phyloP scores from a whole-genome alignment of 2,329 filamentous ascomycete genomes.

The Trichoderma sp. region DNA sequence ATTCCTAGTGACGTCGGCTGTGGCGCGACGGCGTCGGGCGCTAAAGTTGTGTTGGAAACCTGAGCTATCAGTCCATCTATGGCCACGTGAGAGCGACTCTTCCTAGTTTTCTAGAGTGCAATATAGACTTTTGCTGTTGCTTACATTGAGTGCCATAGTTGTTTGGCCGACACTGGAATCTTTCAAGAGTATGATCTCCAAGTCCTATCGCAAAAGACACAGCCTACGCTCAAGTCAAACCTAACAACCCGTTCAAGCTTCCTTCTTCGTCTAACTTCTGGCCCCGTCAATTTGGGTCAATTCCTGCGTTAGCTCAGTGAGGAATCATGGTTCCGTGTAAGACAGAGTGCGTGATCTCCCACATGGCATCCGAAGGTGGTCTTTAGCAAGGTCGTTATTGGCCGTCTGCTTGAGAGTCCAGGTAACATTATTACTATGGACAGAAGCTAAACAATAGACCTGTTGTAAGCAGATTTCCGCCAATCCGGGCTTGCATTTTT shows the following conservation, averaged over 20 bases:
- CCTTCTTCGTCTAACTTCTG: background rate
- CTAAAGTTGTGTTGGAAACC: background rate
- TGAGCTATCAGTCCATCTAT: background rate
- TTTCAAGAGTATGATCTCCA: background rate
- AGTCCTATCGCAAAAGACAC: background rate
- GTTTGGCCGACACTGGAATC: background rate
- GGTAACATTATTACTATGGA: background rate
- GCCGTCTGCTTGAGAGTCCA: background rate
- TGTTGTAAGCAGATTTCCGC: background rate
- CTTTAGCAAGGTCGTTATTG: background rate
- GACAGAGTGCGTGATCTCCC: background rate
- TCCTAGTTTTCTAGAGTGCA: background rate
- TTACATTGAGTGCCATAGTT: background rate
- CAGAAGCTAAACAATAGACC: background rate
- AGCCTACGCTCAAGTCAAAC: background rate
- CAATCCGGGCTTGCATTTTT: background rate
- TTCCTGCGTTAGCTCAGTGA: background rate
- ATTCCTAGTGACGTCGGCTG: background rate
- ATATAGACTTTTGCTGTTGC: background rate
- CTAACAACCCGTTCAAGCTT: background rate
- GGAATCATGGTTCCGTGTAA: background rate
- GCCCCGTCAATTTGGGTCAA: background rate
- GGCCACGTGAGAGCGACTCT: background rate
- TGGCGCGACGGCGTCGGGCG: background rate
- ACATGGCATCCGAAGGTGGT: background rate